Evolutionary conservation across 176 grass and related monocot species (phyloP).

Genomic region (Carex kokanica): DNA sequence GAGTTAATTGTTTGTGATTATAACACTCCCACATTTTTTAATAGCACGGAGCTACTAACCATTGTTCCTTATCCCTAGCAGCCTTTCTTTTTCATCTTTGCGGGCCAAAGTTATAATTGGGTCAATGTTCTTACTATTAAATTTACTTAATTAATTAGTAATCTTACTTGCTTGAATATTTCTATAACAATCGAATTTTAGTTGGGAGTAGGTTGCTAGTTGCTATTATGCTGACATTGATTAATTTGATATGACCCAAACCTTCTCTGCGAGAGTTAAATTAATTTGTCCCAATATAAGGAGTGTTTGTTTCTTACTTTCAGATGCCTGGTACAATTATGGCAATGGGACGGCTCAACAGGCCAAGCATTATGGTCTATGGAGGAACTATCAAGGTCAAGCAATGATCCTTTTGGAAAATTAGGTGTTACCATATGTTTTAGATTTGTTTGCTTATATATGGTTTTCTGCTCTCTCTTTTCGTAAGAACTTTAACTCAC

Average conservation of each 20-base stretch:
- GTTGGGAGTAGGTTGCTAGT: background rate
- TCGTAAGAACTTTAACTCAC: constrained; percentile 6
- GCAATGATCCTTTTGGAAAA: constrained; percentile 27
- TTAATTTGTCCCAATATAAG: constrained; percentile 13
- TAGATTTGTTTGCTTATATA: background rate
- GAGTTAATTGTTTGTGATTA: background rate
- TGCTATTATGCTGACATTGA: background rate
- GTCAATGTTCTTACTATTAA: background rate
- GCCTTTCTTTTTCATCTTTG: background rate
- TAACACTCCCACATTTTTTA: background rate
- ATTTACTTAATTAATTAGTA: background rate
- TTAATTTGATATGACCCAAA: background rate
- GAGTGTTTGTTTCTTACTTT: constrained; percentile 1
- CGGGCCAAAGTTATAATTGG: background rate
- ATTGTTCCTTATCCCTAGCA: background rate
- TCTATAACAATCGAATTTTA: background rate
- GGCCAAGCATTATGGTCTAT: constrained; percentile 96
- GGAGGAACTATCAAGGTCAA: constrained; percentile 89
- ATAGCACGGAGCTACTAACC: background rate
- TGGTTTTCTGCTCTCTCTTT: background rate
- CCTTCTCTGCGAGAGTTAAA: background rate
- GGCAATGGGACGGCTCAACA: constrained; percentile 95
- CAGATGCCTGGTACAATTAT: constrained; percentile 99
- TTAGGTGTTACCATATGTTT: background rate
- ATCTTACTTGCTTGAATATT: background rate